phyloP scores from a whole-genome alignment of 1,139 yeast genomes.

The Zygoascus meyerae region DNA sequence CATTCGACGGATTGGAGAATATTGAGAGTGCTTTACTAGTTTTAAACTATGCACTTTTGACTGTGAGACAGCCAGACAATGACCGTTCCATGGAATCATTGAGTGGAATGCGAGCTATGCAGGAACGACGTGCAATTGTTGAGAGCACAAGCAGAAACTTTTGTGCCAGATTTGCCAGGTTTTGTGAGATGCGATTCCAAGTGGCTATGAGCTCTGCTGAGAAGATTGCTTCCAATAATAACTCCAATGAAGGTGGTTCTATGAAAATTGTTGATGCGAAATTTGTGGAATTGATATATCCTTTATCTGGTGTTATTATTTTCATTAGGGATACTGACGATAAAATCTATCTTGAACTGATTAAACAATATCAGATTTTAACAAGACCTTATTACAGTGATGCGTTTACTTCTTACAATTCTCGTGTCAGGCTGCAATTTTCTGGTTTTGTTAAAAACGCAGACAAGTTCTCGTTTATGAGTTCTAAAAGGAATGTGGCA shows the following conservation, averaged over 20 bases:
- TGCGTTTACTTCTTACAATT: constrained; percentile 28
- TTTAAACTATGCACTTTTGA: constrained; percentile 53
- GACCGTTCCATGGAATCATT: constrained; percentile 41
- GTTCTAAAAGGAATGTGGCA: constrained; percentile 4
- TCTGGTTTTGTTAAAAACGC: constrained; percentile 16
- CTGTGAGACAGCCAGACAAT: constrained; percentile 19
- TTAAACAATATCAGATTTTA: constrained; percentile 29
- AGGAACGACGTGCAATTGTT: constrained; percentile 59
- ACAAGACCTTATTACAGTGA: constrained; percentile 26
- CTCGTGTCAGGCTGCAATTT: constrained; percentile 27
- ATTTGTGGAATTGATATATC: constrained; percentile 33
- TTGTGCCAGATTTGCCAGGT: constrained; percentile 43
- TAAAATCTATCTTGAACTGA: constrained; percentile 38
- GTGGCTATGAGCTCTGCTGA: constrained; percentile 23
- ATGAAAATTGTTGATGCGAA: constrained; percentile 18
- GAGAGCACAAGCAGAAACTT: constrained; percentile 54
- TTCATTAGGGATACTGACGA: constrained; percentile 56
- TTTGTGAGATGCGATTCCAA: constrained; percentile 43
- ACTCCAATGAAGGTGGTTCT: constrained; percentile 19
- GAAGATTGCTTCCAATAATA: constrained; percentile 7
- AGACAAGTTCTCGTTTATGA: constrained; percentile 22
- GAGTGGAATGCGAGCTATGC: constrained; percentile 67
- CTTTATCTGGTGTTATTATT: constrained; percentile 56
- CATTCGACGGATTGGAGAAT: constrained; percentile 40
- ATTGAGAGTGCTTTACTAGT: constrained; percentile 57